These are phyloP conservation scores for Russula ochroleuca DNA, from an alignment of 768 basidiomycete species.

Conservation along the genomic window DNA sequence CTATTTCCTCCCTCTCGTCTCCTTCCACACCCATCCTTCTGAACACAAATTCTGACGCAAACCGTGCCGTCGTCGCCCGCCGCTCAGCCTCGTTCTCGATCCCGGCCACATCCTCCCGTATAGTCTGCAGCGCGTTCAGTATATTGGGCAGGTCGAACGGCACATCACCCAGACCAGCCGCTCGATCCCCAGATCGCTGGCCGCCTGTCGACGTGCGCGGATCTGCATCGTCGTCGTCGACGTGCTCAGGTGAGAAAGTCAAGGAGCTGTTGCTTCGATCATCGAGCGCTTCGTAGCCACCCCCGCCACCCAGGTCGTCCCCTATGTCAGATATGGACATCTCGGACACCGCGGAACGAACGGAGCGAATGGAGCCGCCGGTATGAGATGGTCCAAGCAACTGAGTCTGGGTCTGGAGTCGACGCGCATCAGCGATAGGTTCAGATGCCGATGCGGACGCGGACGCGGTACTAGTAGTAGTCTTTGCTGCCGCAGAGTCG, in stretches of 20 bases:
- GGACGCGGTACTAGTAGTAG: neutral
- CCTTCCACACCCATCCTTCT: constrained; percentile 19
- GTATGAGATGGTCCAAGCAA: constrained; percentile 31
- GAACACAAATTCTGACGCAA: constrained; percentile 27
- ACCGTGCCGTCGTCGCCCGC: constrained; percentile 21
- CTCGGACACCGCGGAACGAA: constrained; percentile 54
- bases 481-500: neutral
- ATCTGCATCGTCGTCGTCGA: neutral
- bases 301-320: neutral
- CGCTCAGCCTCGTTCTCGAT: constrained; percentile 25
- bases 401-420: constrained; percentile 11
- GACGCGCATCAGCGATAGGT: constrained; percentile 1
- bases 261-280: constrained; percentile 12
- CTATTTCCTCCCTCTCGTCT: constrained; percentile 6
- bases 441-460: neutral
- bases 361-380: constrained; percentile 44
- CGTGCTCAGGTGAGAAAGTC: constrained; percentile 6
- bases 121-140: constrained; percentile 13
- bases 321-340: constrained; percentile 37
- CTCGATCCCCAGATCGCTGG: neutral
- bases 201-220: neutral
- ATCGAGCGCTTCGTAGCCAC: constrained; percentile 26
- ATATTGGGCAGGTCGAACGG: constrained; percentile 24
- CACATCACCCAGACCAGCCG: neutral
- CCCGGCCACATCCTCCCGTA: constrained; percentile 24